Percentiles rank a stretch among this genome's conserved stretches.
These are phyloP conservation scores for Pezicula neosporulosa DNA, from an alignment of 2,329 filamentous ascomycete species.

Conservation along the genomic window DNA sequence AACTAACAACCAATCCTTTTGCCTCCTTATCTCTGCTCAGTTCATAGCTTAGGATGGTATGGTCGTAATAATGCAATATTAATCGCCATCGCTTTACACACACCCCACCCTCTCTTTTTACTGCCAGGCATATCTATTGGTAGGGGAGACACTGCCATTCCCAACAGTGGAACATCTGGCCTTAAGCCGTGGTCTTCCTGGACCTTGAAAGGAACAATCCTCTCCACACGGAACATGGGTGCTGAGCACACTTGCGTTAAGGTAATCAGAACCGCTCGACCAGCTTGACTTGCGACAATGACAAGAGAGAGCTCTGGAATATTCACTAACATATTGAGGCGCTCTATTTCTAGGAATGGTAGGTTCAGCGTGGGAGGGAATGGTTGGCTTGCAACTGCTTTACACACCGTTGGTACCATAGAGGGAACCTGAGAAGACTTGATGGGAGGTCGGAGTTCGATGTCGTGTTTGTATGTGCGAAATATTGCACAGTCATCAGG, in stretches of 20 bases:
- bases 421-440: not conserved
- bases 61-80: conserved; percentile 69
- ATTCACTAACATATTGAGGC: conserved; percentile 59
- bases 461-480: conserved; percentile 11
- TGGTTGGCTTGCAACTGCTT: conserved; percentile 5
- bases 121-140: conserved; percentile 37
- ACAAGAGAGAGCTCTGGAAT: conserved; percentile 71
- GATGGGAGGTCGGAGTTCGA: conserved; percentile 11
- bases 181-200: conserved; percentile 21
- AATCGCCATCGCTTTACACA: conserved; percentile 57
- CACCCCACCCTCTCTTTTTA: conserved; percentile 20
- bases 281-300: conserved; percentile 62
- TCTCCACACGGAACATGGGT: conserved; percentile 47
- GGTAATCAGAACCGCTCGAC: conserved; percentile 59
- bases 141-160: conserved; percentile 64
- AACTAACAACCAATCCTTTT: conserved; percentile 16
- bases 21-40: conserved; percentile 40
- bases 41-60: conserved; percentile 68
- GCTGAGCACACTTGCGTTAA: conserved; percentile 45
- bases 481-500: conserved; percentile 7
- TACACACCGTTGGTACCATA: conserved; percentile 13
- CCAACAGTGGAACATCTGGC: conserved; percentile 53
- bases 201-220: conserved; percentile 41
- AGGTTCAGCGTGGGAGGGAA: conserved; percentile 13
- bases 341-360: conserved; percentile 34